Evolutionary conservation across 345 rosid species (phyloP).

Genomic region (Citrus mangshanensis): DNA sequence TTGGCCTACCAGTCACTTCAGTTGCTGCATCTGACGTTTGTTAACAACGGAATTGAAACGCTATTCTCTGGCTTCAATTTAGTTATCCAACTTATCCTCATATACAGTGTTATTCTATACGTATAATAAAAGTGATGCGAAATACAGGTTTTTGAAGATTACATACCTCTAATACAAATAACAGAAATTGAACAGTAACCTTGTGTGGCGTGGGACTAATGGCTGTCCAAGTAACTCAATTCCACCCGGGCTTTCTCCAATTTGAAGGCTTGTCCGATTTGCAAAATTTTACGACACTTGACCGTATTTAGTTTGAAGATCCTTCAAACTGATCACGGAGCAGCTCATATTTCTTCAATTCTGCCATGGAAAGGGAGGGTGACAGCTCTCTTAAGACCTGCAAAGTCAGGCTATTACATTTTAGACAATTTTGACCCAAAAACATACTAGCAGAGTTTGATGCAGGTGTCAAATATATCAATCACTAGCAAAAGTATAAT

Average conservation of each 20-base stretch:
- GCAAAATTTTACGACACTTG: not conserved
- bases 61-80: not conserved
- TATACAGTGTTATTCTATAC: not conserved
- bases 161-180: not conserved
- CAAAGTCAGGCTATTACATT: constrained; percentile 2
- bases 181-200: not conserved
- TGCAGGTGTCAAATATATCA: not conserved
- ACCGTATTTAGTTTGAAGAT: constrained; percentile 25
- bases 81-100: not conserved
- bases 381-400: constrained; percentile 82
- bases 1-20: not conserved
- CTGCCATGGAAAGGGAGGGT: constrained; percentile 84
- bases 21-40: not conserved
- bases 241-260: not conserved
- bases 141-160: not conserved
- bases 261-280: not conserved
- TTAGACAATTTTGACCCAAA: not conserved
- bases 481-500: not conserved
- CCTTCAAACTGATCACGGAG: constrained; percentile 81
- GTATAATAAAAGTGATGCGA: not conserved
- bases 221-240: not conserved
- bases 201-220: too few relatives aligned
- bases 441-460: not conserved
- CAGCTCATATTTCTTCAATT: constrained; percentile 82
- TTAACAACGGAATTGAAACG: too few relatives aligned